Base-by-base conservation (phyloP, 768 basidiomycete species). In the Floccularia luteovirens region DNA sequence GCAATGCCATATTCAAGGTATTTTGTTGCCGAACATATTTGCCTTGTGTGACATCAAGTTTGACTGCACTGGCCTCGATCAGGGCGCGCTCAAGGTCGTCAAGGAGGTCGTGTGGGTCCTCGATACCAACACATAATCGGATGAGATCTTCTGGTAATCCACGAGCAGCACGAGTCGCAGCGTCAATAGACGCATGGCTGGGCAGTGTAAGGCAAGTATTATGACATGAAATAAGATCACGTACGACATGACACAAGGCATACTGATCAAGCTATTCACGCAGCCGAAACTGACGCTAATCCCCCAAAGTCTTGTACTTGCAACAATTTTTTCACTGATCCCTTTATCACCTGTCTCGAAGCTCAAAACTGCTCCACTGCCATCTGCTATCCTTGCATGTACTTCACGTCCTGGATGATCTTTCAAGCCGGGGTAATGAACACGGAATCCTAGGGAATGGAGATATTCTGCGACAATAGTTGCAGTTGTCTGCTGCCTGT, bases 191-290 rank as follows among this genome's bases (percentile, higher is more conserved):
- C 17, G 96, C 92, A 59, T 99, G 96, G 13, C 94, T 94, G 48
- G 11, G 41, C 39, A 36, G 31, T 39, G 46, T 45, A 38, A 20
- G 20, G 24, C 43, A 20, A 43, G 43, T 38, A 39, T 50, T 19
- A 28, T 6, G 38, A 38, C 44, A 40, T 39, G 23, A 24, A 40
- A 47, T 36, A 10, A 21, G 40, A 24, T 24, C 4, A 86, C 93
- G 66, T 61, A 98, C 94, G 92, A 96, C 96, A 99, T 98, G 51
- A 90, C 80, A 59, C 96, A 98, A 25, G 96, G 96, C 94, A 99
- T 97, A 48, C 88, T 91, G 63, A 98, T 98, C 59, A 99, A 59
- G 54, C 89, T 91, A 67, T 99, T 99, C 45, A 99, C 93, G 49
- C 89, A 92, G 23, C 96, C 96, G 54, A 99, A 99, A 57, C 90